A percentile compares a stretch with the other conserved stretches of the same genome.
Conservation (phyloP, 805 yeast species). For the Nakazawaea populi region DNA sequence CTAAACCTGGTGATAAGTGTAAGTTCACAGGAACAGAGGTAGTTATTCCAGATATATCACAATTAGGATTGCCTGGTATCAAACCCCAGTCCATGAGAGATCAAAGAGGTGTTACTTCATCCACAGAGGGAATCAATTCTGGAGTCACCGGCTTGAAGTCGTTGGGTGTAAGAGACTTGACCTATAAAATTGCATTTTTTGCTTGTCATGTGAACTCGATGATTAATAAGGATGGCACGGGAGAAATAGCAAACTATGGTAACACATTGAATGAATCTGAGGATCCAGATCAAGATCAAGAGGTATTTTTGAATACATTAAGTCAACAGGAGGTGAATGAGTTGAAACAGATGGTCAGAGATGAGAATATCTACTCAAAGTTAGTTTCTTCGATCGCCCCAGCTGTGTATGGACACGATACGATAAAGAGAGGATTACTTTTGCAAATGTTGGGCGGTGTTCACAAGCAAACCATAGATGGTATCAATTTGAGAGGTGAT, state of each 20-base stretch:
- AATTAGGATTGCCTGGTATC: slow-evolving; percentile 91
- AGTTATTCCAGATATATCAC: slow-evolving; percentile 91
- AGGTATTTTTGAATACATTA: slow-evolving; percentile 68
- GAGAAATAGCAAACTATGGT: slow-evolving; percentile 22
- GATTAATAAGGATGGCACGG: slow-evolving; percentile 27
- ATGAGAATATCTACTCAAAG: slow-evolving; percentile 77
- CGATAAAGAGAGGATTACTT: slow-evolving; percentile 85
- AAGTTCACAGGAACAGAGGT: slow-evolving; percentile 91
- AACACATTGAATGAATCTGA: slow-evolving; percentile 19
- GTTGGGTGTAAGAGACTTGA: slow-evolving; percentile 91
- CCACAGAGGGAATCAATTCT: slow-evolving; percentile 62
- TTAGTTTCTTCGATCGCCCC: slow-evolving; percentile 90
- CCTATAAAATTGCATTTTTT: slow-evolving; percentile 84
- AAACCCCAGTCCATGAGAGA: slow-evolving; percentile 81
- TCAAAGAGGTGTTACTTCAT: slow-evolving; percentile 44
- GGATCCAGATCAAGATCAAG: slow-evolving; percentile 69
- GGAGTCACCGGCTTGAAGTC: slow-evolving; percentile 88
- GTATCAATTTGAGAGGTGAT: slow-evolving; percentile 93
- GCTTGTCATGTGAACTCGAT: slow-evolving; percentile 85
- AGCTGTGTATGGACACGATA: slow-evolving; percentile 93
- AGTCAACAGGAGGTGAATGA: slow-evolving; percentile 81
- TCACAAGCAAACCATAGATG: slow-evolving; percentile 89
- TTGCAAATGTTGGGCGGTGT: slow-evolving; percentile 93
- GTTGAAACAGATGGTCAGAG: slow-evolving; percentile 84
- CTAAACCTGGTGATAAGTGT: slow-evolving; percentile 96